Percentiles rank a stretch among this genome's conserved stretches.
Conservation (phyloP, 768 basidiomycete species). For the Kwoniella dendrophila region DNA sequence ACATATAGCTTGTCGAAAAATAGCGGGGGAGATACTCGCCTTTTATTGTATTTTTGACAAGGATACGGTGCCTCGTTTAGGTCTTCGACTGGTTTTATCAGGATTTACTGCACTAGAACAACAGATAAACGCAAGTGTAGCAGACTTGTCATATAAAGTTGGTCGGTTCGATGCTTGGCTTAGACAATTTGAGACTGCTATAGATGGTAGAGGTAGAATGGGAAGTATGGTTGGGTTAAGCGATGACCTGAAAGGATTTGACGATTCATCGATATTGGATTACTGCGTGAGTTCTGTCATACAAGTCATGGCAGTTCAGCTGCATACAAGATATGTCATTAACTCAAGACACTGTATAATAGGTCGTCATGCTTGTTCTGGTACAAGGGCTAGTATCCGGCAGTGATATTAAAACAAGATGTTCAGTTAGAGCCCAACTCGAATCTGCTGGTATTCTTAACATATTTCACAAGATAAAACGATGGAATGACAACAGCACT, state of each 20-base stretch:
- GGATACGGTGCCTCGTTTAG: constrained; percentile 57
- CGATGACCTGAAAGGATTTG: constrained; percentile 69
- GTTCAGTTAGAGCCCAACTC: constrained; percentile 82
- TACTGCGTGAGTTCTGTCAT: constrained; percentile 56
- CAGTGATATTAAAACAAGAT: constrained; percentile 56
- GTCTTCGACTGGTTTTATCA: constrained; percentile 69
- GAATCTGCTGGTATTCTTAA: constrained; percentile 78
- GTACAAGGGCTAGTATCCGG: constrained; percentile 30
- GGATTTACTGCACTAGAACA: constrained; percentile 64
- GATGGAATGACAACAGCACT: constrained; percentile 67
- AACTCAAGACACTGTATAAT: background rate
- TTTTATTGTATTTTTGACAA: constrained; percentile 72
- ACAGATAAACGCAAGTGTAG: constrained; percentile 32
- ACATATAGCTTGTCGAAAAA: constrained; percentile 73
- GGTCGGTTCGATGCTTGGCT: constrained; percentile 82
- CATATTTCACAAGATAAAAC: constrained; percentile 70
- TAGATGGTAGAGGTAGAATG: constrained; percentile 88
- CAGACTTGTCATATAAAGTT: constrained; percentile 40
- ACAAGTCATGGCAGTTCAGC: too few relatives aligned
- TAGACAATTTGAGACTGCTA: constrained; percentile 70
- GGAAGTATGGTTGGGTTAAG: constrained; percentile 94
- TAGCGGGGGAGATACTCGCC: constrained; percentile 74
- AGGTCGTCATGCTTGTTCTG: constrained; percentile 36
- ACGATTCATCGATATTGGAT: constrained; percentile 60
- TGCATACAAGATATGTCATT: too few relatives aligned